These are phyloP conservation scores for Penicillium subrubescens DNA, from an alignment of 495 filamentous ascomycete species.

Conservation along the genomic window DNA sequence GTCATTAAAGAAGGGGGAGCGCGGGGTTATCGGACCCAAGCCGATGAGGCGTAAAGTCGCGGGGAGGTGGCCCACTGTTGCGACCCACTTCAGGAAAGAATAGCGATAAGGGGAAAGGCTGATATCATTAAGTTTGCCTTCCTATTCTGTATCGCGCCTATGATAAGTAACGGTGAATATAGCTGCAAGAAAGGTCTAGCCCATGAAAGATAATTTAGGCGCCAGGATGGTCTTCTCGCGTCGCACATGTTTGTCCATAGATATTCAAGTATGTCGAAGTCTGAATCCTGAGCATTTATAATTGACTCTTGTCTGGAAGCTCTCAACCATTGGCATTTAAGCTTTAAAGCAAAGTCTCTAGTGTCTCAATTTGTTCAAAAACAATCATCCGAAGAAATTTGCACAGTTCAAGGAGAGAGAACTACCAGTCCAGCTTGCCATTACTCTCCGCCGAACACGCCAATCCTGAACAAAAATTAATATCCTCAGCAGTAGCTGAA, in stretches of 20 bases:
- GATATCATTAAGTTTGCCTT: background rate
- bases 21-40: conserved; percentile 26
- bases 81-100: conserved; percentile 7
- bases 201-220: background rate
- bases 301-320: background rate
- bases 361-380: no score
- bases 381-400: background rate
- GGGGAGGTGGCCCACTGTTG: conserved; percentile 7
- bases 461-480: conserved; percentile 39
- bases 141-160: background rate
- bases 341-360: no score
- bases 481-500: conserved; percentile 33
- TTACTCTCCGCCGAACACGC: conserved; percentile 18
- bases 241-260: no score
- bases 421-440: conserved; percentile 23
- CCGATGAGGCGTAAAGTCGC: conserved; percentile 8
- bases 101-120: conserved; percentile 10
- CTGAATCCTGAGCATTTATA: background rate
- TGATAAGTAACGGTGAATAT: background rate
- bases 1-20: conserved; percentile 6
- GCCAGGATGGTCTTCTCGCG: background rate
- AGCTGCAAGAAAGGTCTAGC: background rate
- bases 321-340: no score
- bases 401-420: background rate
- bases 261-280: background rate